Evolutionary conservation across 345 rosid species (phyloP), one percentile per base, ranked within the genome.

Genomic region (Xanthoceras sorbifolium): DNA sequence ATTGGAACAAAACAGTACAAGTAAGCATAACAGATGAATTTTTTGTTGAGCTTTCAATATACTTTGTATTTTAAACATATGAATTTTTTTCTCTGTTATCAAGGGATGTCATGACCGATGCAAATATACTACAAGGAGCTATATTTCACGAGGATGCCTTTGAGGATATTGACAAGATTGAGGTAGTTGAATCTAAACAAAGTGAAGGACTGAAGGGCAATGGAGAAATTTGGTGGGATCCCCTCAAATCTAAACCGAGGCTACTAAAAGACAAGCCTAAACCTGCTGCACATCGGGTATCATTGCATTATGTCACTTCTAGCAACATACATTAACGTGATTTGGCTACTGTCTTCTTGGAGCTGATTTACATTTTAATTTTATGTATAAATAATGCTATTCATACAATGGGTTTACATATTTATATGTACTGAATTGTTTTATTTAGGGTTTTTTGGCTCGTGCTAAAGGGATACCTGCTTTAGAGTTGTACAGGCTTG

Each of bases 381-480:
- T 29, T 29, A 11, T 31, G 6, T 59, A 6, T 38, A 38, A 22
- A 11, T 38, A 15, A 42, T 61, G 20, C 11, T 12, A 9, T 42
- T 18, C 38, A 74, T 48, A 28, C 10, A 59, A 22, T 57, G 9
- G 28, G 11, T 57, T 57, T 57, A 57, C 23, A 4, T 57, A 23
- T 23, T n/a, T 57, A 57, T 57, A 57, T 57, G 28, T 8, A 57
- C 8, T 22, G 25, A 62, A 74, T 46, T 52, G 76, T 66, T 25
- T 59, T 67, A 61, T 67, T 38, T 77, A 95, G 99, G 99, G 98
- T 59, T 95, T 95, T 86, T 62, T 95, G 89, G 93, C 96, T 86
- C 98, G 98, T 84, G 99, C 99, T 70, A 90, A 95, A 80, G 98
- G 99, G 71, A 93, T 95, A 85, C 99, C 99, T 75, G 96, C 99